Percentiles rank a stretch among this genome's conserved stretches.
These are phyloP conservation scores for Phytophthora tubulina DNA, from an alignment of 352 stramenopile species.

Conservation along the genomic window DNA sequence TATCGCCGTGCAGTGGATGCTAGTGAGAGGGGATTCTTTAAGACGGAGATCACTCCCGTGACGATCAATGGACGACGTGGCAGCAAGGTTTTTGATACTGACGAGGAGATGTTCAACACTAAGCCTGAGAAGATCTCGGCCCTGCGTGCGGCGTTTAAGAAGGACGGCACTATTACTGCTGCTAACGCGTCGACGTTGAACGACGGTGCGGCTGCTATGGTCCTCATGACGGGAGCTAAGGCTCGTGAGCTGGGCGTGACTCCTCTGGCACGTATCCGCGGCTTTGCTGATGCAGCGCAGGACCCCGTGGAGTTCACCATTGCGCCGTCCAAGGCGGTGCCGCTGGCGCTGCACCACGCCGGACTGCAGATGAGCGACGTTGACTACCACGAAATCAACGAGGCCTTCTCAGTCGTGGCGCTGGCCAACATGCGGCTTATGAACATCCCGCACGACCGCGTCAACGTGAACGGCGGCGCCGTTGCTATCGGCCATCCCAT, in stretches of 20 bases:
- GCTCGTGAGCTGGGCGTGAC: conserved; percentile 84
- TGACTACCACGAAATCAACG: conserved; percentile 99
- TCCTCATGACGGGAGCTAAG: conserved; percentile 95
- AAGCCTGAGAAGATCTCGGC: conserved; percentile 93
- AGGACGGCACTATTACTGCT: conserved; percentile 96
- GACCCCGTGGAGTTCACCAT: conserved; percentile 97
- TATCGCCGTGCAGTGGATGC: conserved; percentile 89
- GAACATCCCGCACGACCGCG: conserved; percentile 89
- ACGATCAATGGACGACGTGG: conserved; percentile 69
- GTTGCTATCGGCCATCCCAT: conserved; percentile 88
- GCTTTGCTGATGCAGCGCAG: conserved; percentile 87
- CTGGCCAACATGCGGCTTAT: conserved; percentile 96
- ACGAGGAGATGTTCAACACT: conserved; percentile 95
- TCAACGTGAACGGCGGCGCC: conserved; percentile 98
- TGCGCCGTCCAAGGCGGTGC: conserved; percentile 95
- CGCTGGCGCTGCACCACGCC: conserved; percentile 92
- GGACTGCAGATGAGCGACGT: conserved; percentile 93
- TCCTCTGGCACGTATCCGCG: conserved; percentile 79
- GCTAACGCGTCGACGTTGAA: conserved; percentile 98
- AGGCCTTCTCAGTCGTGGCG: conserved; percentile 98
- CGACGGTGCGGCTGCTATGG: conserved; percentile 96
- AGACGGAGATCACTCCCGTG: conserved; percentile 93
- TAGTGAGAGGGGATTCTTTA: conserved; percentile 89
- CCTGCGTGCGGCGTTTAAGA: conserved; percentile 95
- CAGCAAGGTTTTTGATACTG: conserved; percentile 80